phyloP scores from a whole-genome alignment of 2,329 filamentous ascomycete species.

The Pezicula rhizophila region DNA sequence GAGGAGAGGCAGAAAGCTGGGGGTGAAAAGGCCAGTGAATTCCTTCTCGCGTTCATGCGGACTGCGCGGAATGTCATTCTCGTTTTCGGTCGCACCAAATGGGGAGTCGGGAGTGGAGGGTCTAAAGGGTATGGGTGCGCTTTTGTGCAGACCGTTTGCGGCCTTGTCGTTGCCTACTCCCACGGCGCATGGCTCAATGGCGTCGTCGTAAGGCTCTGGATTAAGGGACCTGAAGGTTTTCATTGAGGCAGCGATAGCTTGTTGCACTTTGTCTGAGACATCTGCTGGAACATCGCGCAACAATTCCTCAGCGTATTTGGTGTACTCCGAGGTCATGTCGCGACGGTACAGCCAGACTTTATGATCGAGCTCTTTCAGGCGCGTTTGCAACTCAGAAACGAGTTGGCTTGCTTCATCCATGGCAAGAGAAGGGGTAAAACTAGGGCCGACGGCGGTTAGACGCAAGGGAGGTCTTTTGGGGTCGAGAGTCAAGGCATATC shows the following conservation, averaged over 20 bases:
- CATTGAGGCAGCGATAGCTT: conserved; percentile 29
- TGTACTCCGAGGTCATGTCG: conserved; percentile 52
- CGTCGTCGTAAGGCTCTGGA: conserved; percentile 10
- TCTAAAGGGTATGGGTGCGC: conserved; percentile 27
- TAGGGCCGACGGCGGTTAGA: neutral
- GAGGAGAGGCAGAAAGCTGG: conserved; percentile 55
- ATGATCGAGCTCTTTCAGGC: conserved; percentile 46
- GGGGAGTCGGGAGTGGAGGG: conserved; percentile 29
- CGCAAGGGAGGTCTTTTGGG: neutral
- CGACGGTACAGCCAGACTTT: conserved; percentile 51
- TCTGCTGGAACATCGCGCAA: conserved; percentile 41
- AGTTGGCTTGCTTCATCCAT: conserved; percentile 46
- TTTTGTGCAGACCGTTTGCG: conserved; percentile 5
- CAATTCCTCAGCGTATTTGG: conserved; percentile 44
- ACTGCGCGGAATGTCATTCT: conserved; percentile 30
- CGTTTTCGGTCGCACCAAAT: conserved; percentile 30
- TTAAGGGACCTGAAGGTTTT: conserved; percentile 20
- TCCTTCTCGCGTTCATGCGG: conserved; percentile 52
- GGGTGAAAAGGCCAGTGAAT: conserved; percentile 57
- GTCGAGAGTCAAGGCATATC: neutral
- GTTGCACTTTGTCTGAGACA: conserved; percentile 41
- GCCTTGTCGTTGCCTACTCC: conserved; percentile 12
- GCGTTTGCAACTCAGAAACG: conserved; percentile 22
- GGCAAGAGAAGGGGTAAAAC: neutral
- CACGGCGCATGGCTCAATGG: conserved; percentile 17